These are phyloP conservation scores for Cyberlindnera subsufficiens DNA, from an alignment of 805 yeast species.

Conservation along the genomic window DNA sequence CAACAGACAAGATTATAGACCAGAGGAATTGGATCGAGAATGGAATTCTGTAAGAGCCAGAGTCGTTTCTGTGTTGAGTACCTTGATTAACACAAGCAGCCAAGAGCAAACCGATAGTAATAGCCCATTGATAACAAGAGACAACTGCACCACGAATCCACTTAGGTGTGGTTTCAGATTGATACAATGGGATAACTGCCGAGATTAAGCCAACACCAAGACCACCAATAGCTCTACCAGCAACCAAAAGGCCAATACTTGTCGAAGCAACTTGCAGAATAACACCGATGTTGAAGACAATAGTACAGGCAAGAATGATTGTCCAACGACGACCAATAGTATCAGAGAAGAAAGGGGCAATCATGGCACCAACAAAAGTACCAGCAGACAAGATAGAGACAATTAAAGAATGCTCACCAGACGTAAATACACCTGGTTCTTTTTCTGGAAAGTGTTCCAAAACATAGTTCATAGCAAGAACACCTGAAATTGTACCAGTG, in stretches of 20 bases:
- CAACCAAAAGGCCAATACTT: constrained; percentile 43
- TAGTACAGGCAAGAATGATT: constrained; percentile 34
- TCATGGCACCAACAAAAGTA: constrained; percentile 62
- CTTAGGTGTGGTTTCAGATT: constrained; percentile 73
- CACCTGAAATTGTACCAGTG: constrained; percentile 62
- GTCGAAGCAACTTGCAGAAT: constrained; percentile 41
- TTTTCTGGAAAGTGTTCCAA: constrained; percentile 34
- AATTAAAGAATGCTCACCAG: constrained; percentile 48
- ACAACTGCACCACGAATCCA: constrained; percentile 76
- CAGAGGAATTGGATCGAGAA: constrained; percentile 65
- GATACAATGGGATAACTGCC: constrained; percentile 67
- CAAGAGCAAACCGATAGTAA: constrained; percentile 64
- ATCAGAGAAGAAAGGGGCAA: constrained; percentile 54
- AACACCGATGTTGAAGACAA: constrained; percentile 47
- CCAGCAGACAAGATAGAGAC: constrained; percentile 68
- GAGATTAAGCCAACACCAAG: constrained; percentile 68
- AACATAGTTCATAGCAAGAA: constrained; percentile 57
- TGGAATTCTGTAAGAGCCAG: constrained; percentile 68
- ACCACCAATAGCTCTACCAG: constrained; percentile 66
- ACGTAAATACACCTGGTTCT: constrained; percentile 28
- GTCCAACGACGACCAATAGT: constrained; percentile 46
- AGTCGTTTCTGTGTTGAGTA: constrained; percentile 43
- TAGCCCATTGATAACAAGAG: constrained; percentile 67
- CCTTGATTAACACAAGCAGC: constrained; percentile 72
- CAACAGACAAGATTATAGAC: constrained; percentile 53